These are phyloP conservation scores for Boletus vinaceobasis DNA, from an alignment of 768 basidiomycete genomes.

Conservation along the genomic window DNA sequence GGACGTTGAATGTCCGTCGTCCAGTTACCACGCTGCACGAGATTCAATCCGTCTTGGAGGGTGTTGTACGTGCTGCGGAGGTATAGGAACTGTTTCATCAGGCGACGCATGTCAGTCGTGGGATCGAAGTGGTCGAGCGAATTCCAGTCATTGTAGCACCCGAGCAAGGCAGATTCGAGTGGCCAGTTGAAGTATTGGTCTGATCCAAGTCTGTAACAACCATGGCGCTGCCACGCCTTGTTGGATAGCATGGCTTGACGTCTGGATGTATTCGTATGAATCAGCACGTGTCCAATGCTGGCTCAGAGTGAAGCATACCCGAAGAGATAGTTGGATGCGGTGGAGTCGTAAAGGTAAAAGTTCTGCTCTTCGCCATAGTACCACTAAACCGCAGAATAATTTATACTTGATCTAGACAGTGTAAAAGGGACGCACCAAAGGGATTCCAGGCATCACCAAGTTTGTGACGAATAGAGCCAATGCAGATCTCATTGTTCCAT, in stretches of 20 bases:
- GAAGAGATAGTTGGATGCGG: constrained; percentile 90
- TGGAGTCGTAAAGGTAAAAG: constrained; percentile 83
- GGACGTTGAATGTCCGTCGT: constrained; percentile 74
- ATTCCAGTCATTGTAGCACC: constrained; percentile 90
- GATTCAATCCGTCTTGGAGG: constrained; percentile 82
- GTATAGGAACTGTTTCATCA: constrained; percentile 69
- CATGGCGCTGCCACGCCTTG: constrained; percentile 89
- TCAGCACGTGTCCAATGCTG: constrained; percentile 1
- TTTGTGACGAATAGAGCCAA: constrained; percentile 76
- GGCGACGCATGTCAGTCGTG: constrained; percentile 69
- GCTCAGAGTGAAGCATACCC: constrained; percentile 46
- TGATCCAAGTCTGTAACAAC: constrained; percentile 88
- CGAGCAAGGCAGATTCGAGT: constrained; percentile 70
- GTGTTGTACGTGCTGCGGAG: constrained; percentile 67
- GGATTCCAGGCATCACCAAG: constrained; percentile 83
- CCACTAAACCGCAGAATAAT: constrained; percentile 37
- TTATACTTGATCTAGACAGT: neutral
- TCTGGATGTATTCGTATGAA: constrained; percentile 36
- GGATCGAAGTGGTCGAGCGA: constrained; percentile 94
- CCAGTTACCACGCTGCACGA: constrained; percentile 85
- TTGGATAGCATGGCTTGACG: constrained; percentile 89
- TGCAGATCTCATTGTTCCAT: constrained; percentile 74
- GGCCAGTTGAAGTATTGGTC: constrained; percentile 94
- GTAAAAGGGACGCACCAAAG: constrained; percentile 49
- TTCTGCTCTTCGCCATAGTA: constrained; percentile 94